phyloP scores from a whole-genome alignment of 2,329 filamentous ascomycete genomes.

The Dothideomycetidae sp. region DNA sequence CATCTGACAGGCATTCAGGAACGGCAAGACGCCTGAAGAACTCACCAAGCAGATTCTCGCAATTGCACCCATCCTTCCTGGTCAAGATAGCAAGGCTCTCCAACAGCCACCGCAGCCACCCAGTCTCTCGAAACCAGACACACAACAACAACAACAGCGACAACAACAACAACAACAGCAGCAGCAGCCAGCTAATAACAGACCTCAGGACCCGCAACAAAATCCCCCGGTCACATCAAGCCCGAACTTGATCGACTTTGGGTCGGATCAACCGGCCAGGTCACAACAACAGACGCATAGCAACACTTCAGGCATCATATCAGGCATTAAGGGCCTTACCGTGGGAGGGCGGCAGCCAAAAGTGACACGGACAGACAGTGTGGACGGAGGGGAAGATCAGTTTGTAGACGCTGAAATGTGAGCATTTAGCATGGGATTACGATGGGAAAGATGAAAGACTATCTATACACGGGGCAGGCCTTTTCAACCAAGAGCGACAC shows the following conservation, averaged over 20 bases:
- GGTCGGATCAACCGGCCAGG: neutral
- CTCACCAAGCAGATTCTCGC: slow-evolving; percentile 63
- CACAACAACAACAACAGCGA: slow-evolving; percentile 3
- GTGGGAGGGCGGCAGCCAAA: slow-evolving; percentile 13
- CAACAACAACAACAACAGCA: slow-evolving; percentile 9
- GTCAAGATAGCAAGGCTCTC: slow-evolving; percentile 52
- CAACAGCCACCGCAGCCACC: slow-evolving; percentile 23
- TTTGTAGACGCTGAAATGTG: slow-evolving; percentile 33
- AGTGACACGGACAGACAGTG: slow-evolving; percentile 26
- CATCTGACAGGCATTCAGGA: slow-evolving; percentile 29
- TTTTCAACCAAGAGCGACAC: too few relatives aligned
- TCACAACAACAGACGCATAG: slow-evolving; percentile 13
- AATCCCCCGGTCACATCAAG: neutral
- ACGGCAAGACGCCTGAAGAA: slow-evolving; percentile 52
- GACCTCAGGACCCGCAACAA: slow-evolving; percentile 2
- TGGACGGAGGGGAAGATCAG: slow-evolving; percentile 30
- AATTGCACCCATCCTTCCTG: slow-evolving; percentile 71
- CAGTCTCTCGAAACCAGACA: slow-evolving; percentile 3
- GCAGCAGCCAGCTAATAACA: neutral
- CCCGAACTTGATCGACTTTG: slow-evolving; percentile 10
- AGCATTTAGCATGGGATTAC: too few relatives aligned
- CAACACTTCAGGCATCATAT: slow-evolving; percentile 6
- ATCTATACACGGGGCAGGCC: too few relatives aligned
- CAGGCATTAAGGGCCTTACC: slow-evolving; percentile 8
- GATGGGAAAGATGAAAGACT: too few relatives aligned